phyloP scores from a whole-genome alignment of 495 filamentous ascomycete genomes.

The Lophiostoma macrostomum region DNA sequence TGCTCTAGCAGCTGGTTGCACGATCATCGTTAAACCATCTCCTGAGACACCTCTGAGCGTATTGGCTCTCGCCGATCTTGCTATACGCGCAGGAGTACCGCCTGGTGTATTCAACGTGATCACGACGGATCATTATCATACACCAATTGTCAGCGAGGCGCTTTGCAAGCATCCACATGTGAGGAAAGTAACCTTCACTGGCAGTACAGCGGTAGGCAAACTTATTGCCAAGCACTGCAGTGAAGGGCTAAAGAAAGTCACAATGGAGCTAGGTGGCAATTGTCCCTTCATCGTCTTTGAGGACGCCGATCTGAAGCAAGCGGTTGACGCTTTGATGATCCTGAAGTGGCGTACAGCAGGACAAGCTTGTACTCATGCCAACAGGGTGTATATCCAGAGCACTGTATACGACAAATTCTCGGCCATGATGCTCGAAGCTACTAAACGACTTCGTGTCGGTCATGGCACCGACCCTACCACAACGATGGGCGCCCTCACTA shows the following conservation, averaged over 20 bases:
- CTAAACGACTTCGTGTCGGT: slow-evolving; percentile 58
- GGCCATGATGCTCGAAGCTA: slow-evolving; percentile 52
- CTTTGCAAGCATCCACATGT: slow-evolving; percentile 41
- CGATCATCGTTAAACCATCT: slow-evolving; percentile 45
- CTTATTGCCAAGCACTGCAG: slow-evolving; percentile 42
- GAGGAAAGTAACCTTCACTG: slow-evolving; percentile 47
- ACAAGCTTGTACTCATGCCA: slow-evolving; percentile 45
- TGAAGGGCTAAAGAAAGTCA: slow-evolving; percentile 44
- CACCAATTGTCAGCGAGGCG: slow-evolving; percentile 41
- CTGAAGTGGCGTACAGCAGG: slow-evolving; percentile 46
- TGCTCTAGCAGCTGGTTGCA: slow-evolving; percentile 67
- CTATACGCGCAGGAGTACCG: slow-evolving; percentile 44
- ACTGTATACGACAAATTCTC: slow-evolving; percentile 43
- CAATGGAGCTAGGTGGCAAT: slow-evolving; percentile 45
- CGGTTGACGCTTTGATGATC: slow-evolving; percentile 32
- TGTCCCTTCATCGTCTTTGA: slow-evolving; percentile 46
- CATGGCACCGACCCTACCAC: slow-evolving; percentile 57
- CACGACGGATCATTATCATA: slow-evolving; percentile 42
- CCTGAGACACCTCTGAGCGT: slow-evolving; percentile 44
- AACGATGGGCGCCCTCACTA: slow-evolving; percentile 69
- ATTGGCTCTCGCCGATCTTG: slow-evolving; percentile 42
- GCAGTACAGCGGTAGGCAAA: slow-evolving; percentile 42
- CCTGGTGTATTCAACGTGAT: slow-evolving; percentile 41
- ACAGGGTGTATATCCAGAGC: slow-evolving; percentile 43
- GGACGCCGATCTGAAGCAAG: slow-evolving; percentile 43